Percentiles rank a stretch among this genome's conserved stretches.
phyloP scores from a whole-genome alignment of 2,329 filamentous ascomycete genomes.

The Ceratocystis papillata region DNA sequence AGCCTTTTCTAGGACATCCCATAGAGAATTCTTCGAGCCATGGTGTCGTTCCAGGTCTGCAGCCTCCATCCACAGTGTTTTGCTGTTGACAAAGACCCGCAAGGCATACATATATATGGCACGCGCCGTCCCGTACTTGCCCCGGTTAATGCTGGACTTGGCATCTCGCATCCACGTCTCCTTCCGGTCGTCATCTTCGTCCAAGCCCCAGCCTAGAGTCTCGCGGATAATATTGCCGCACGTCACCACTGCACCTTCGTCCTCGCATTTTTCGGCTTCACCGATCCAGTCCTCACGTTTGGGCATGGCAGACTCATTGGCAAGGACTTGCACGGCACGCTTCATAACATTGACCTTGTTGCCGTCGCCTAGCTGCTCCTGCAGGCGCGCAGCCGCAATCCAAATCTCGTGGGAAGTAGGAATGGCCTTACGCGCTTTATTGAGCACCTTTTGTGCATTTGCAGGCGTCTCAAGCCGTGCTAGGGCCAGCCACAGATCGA shows the following conservation, averaged over 20 bases:
- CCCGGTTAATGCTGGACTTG: conserved; percentile 65
- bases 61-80: conserved; percentile 79
- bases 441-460: conserved; percentile 88
- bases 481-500: conserved; percentile 90
- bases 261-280: conserved; percentile 89
- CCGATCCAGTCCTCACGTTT: conserved; percentile 95
- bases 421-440: conserved; percentile 85
- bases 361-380: conserved; percentile 74
- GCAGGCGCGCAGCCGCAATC: conserved; percentile 84
- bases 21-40: conserved; percentile 70
- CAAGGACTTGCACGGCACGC: conserved; percentile 76
- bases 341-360: conserved; percentile 87
- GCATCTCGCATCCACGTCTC: conserved; percentile 95
- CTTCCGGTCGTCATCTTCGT: conserved; percentile 93
- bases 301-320: conserved; percentile 87
- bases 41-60: conserved; percentile 86
- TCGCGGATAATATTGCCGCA: conserved; percentile 84
- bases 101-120: conserved; percentile 89
- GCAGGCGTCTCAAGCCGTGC: conserved; percentile 81
- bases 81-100: conserved; percentile 78
- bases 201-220: conserved; percentile 83
- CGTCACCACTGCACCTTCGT: conserved; percentile 76
- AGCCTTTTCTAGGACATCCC: conserved; percentile 79
- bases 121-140: conserved; percentile 77
- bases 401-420: conserved; percentile 92